Percentiles rank a stretch among this genome's conserved stretches.
phyloP scores from a whole-genome alignment of 495 filamentous ascomycete species.

The Neurospora discreta region DNA sequence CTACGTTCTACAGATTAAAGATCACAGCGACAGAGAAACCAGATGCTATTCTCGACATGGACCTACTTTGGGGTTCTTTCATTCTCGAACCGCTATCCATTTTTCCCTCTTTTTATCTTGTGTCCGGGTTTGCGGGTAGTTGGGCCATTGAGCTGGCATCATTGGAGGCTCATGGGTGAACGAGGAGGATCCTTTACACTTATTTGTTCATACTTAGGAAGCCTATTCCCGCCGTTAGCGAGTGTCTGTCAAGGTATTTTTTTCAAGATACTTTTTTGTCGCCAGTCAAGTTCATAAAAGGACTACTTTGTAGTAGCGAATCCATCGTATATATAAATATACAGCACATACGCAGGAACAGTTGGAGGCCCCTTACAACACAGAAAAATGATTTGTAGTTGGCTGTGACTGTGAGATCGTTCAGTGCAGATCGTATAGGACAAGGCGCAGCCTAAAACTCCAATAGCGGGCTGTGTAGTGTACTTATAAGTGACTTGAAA shows the following conservation, averaged over 20 bases:
- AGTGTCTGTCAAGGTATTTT: background rate
- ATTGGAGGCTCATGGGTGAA: background rate
- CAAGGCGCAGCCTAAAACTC: background rate
- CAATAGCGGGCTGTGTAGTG: background rate
- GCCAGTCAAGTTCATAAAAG: background rate
- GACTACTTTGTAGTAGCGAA: background rate
- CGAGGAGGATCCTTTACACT: background rate
- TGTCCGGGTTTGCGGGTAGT: background rate
- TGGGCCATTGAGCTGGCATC: background rate
- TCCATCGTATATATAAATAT: background rate
- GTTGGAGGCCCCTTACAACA: background rate
- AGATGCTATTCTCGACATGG: background rate
- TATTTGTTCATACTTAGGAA: background rate
- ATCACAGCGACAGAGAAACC: background rate
- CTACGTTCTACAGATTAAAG: background rate
- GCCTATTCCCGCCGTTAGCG: background rate
- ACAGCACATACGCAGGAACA: background rate
- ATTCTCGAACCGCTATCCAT: background rate
- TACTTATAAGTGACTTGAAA: background rate
- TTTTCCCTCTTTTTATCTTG: background rate
- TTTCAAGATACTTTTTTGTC: background rate
- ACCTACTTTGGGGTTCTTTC: background rate
- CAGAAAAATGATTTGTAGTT: background rate
- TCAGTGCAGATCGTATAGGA: background rate
- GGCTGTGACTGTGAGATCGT: background rate